Conservation (phyloP, 805 yeast species). For the Pichia cephalocereana region DNA sequence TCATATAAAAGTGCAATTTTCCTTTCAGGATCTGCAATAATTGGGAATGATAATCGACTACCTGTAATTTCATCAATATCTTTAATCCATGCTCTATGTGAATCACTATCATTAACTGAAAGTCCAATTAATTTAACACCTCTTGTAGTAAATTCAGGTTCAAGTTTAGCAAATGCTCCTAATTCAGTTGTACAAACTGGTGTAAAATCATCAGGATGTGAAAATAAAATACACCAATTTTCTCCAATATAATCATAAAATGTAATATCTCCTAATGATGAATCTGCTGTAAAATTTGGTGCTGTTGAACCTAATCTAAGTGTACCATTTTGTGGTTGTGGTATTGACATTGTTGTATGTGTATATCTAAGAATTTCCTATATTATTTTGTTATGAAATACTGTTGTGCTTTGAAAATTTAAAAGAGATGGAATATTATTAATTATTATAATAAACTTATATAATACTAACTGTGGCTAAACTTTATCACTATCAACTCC, state of each 20-base stretch:
- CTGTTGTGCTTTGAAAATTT: too few species aligned
- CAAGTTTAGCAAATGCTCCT: conserved; percentile 65
- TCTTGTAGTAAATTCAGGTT: conserved; percentile 59
- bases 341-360: conserved; percentile 27
- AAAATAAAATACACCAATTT: conserved; percentile 59
- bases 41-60: conserved; percentile 49
- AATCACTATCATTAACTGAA: conserved; percentile 52
- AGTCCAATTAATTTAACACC: conserved; percentile 60
- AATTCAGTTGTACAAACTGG: conserved; percentile 76
- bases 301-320: conserved; percentile 53
- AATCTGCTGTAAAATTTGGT: conserved; percentile 56
- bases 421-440: too few species aligned
- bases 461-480: too few species aligned
- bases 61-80: conserved; percentile 66
- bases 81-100: conserved; percentile 60
- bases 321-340: conserved; percentile 30
- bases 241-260: conserved; percentile 53
- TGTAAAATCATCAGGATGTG: conserved; percentile 73
- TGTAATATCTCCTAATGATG: conserved; percentile 53
- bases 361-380: too few species aligned
- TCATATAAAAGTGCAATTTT: conserved; percentile 54
- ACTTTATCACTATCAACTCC: too few species aligned
- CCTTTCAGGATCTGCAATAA: conserved; percentile 56
- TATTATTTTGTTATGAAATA: too few species aligned
- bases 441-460: too few species aligned